Base-by-base conservation (phyloP, 2,329 filamentous ascomycete genomes). In the Cercospora citrullina region DNA sequence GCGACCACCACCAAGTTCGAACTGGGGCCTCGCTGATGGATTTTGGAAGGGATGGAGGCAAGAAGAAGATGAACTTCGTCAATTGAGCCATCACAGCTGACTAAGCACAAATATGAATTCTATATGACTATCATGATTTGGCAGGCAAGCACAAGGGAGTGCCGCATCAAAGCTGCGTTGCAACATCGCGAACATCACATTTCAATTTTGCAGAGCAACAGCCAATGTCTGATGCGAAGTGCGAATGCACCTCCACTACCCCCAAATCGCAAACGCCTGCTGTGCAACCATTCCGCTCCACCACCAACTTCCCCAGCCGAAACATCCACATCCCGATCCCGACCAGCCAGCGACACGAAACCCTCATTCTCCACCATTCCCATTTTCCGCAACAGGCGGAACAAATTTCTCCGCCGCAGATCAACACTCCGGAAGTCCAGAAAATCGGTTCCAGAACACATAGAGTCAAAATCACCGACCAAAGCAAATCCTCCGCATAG, bases 1-100 rank as follows among this genome's bases (percentile, higher is more conserved):
- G 77, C 79, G 79, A 80, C 82, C 81, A 81, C 81, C 84, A 83
- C 80, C 76, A 79, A 81, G 79, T 84, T 85, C 84, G 84, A 85
- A 84, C 82, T 81, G 82, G 84, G 84, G 83, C 84, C 84, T 66
- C 65, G 64, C 51, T 66, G 67, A 77, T 74, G 73, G 74, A 72
- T 71, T 69, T 60, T 23, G 45, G 64, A 68, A 73, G 71, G 73
- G 68, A 71, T 67, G 68, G 63, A 58, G 30, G 60, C 63, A 53
- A 33, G 66, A 69, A 70, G 70, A 66, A 70, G 60, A 45, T 48
- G 67, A 23, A 57, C 71, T 77, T 75, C 76, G 72, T 69, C 60
- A 21, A 74, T 74, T 69, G 55, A 76, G 73, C 78, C 78, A 74
- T 76, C 66, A 80, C 77, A 80, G 78, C 75, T 79, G 63, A 60